Evolutionary conservation across 768 basidiomycete species (phyloP).

Genomic region (Termitomyces sp.): DNA sequence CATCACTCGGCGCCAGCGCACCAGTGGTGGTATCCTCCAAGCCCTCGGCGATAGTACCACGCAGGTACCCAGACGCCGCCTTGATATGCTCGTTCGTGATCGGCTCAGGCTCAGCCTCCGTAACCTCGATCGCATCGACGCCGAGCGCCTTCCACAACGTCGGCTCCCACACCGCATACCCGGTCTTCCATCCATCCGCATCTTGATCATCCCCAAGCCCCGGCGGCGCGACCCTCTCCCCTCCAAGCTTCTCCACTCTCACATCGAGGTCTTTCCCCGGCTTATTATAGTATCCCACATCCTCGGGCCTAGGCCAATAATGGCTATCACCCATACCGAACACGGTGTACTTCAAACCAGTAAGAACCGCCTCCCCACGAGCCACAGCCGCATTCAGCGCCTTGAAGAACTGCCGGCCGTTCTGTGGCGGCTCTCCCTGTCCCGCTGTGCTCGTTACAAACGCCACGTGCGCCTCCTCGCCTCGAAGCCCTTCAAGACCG

Average conservation of each 20-base stretch:
- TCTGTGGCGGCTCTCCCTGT: conserved; percentile 97
- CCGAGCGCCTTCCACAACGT: conserved; percentile 91
- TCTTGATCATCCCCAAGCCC: conserved; percentile 98
- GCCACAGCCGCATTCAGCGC: conserved; percentile 66
- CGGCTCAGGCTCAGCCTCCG: conserved; percentile 91
- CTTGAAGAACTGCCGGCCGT: conserved; percentile 89
- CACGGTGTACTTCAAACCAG: conserved; percentile 74
- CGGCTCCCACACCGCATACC: conserved; percentile 96
- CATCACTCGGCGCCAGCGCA: conserved; percentile 87
- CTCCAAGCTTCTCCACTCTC: conserved; percentile 78
- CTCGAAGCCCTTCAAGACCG: conserved; percentile 67
- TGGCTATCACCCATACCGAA: conserved; percentile 98
- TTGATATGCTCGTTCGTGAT: conserved; percentile 99
- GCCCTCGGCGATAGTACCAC: conserved; percentile 94
- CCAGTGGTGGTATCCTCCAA: conserved; percentile 84
- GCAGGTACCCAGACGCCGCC: conserved; percentile 88
- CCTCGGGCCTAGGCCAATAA: conserved; percentile 98
- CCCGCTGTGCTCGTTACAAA: conserved; percentile 94
- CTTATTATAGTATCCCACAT: conserved; percentile 98
- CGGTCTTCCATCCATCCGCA: conserved; percentile 92
- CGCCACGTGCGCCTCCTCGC: conserved; percentile 69
- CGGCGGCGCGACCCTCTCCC: conserved; percentile 66
- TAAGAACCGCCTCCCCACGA: conserved; percentile 57
- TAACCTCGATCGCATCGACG: conserved; percentile 84
- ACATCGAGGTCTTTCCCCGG: conserved; percentile 87